Evolutionary conservation across 1,284 basidiomycete genomes (phyloP), one percentile per base, ranked within the genome.

Genomic region (Pseudozyma hubeiensis): DNA sequence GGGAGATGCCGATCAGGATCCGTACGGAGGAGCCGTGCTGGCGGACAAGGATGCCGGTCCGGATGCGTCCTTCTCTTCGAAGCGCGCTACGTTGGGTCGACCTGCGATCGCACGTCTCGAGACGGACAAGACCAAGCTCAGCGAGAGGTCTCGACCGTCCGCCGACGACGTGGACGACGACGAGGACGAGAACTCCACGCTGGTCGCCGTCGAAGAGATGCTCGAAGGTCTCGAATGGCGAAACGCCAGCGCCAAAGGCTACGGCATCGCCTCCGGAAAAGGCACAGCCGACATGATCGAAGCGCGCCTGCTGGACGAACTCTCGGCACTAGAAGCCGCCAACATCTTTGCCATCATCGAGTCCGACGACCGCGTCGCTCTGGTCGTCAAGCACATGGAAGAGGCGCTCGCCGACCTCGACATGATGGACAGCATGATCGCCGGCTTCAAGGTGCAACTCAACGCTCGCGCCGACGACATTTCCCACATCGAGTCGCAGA

Each of bases 331-430:
- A 7, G 81, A 84, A 17, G 77, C 82, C 9, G 96, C 96, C 9
- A 97, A 96, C 82, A 93, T 98, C 30, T 93, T 98, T 85, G 97
- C 95, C 0, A 97, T 98, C 86, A 88, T 99, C 53, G 96, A 98
- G 85, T 92, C 92, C 7, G 96, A 90, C 67, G 88, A 89, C 60
- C 89, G 96, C 24, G 90, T 99, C 53, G 89, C 88, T 43, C 87
- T 91, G n/a, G 94, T 99, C 8, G 86, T 97, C 77, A 91, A 92
- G 72, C 92, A 90, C 82, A 90, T 97, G 79, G 94, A 97, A 65
- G 91, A 93, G 51, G 93, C 94, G 3, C 86, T 97, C 43, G 85
- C 87, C 16, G 93, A 97, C 81, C 87, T 97, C 31, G 93, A 96
- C 80, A 90, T 88, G 67, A 93, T 97, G 88, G 84, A 84, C 60